Evolutionary conservation across 2,329 filamentous ascomycete genomes (phyloP).

Genomic region (Cadophora malorum): DNA sequence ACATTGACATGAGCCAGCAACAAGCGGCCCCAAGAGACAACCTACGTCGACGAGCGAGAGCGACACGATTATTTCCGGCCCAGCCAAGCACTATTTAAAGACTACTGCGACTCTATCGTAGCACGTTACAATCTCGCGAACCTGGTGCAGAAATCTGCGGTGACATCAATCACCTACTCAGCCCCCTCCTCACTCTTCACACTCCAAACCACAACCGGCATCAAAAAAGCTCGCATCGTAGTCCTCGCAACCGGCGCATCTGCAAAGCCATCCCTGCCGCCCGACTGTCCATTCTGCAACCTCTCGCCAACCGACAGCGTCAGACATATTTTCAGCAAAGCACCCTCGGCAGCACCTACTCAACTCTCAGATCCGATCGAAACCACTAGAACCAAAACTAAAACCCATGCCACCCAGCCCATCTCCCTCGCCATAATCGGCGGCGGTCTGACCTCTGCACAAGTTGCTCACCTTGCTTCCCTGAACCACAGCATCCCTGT

Average conservation of each 20-base stretch:
- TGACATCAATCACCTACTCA: slow-evolving; percentile 37
- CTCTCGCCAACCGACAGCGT: slow-evolving; percentile 32
- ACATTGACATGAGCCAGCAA: background rate
- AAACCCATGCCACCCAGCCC: slow-evolving; percentile 38
- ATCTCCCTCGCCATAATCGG: slow-evolving; percentile 75
- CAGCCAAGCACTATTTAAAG: slow-evolving; percentile 64
- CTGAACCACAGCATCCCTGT: slow-evolving; percentile 65
- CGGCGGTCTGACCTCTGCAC: slow-evolving; percentile 78
- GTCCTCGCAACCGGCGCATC: slow-evolving; percentile 76
- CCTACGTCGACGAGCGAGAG: slow-evolving; percentile 65
- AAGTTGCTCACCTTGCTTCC: slow-evolving; percentile 72
- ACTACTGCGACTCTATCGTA: slow-evolving; percentile 65
- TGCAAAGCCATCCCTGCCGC: slow-evolving; percentile 55
- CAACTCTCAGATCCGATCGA: slow-evolving; percentile 49
- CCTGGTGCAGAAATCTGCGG: slow-evolving; percentile 62
- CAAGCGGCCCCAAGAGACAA: slow-evolving; percentile 37
- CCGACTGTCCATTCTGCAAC: slow-evolving; percentile 49
- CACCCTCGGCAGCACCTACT: background rate
- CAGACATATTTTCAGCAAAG: slow-evolving; percentile 31
- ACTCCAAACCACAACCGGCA: slow-evolving; percentile 60
- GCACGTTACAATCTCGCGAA: slow-evolving; percentile 64
- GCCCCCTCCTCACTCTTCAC: slow-evolving; percentile 65
- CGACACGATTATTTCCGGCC: slow-evolving; percentile 74
- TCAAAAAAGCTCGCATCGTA: slow-evolving; percentile 65
- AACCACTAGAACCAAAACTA: slow-evolving; percentile 49